These are phyloP conservation scores for Candida sonorensis DNA, from an alignment of 805 yeast species.

Conservation along the genomic window DNA sequence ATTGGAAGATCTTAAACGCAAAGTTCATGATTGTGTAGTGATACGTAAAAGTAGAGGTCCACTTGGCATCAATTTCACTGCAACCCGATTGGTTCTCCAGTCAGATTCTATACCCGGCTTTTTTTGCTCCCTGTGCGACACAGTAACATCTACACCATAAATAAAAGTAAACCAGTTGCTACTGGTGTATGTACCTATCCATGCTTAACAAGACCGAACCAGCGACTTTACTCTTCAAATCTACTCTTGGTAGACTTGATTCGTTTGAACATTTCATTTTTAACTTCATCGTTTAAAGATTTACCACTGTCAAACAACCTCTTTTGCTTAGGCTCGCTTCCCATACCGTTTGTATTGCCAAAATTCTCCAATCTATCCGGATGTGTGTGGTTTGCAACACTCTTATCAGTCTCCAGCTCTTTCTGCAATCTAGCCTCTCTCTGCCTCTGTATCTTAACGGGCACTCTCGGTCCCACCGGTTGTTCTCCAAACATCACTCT, in stretches of 20 bases:
- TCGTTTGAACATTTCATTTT: slow-evolving; percentile 18
- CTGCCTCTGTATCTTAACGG: slow-evolving; percentile 13
- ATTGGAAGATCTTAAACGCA: slow-evolving; percentile 22
- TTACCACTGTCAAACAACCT: slow-evolving; percentile 18
- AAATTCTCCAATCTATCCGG: slow-evolving; percentile 1
- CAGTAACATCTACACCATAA: no score
- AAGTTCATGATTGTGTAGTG: slow-evolving; percentile 30
- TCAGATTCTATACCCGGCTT: no score
- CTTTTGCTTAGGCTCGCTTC: slow-evolving; percentile 4
- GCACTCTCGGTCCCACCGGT: slow-evolving; percentile 21
- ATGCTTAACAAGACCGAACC: no score
- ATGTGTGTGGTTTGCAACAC: not conserved
- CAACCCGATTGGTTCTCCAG: no score
- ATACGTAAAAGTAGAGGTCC: no score
- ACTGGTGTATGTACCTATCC: no score
- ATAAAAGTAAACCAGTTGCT: no score
- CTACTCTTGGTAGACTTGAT: slow-evolving; percentile 5
- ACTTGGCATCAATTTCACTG: no score
- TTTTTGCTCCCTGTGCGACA: no score
- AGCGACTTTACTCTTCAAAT: slow-evolving; percentile 10
- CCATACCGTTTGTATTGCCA: not conserved
- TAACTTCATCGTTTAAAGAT: slow-evolving; percentile 20
- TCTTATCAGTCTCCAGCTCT: no score
- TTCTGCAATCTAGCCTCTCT: no score
- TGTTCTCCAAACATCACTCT: no score